Evolutionary conservation across 371 early-diverging fungal species (phyloP), one percentile per base, ranked within the genome.

Genomic region (Globomyces sp.): DNA sequence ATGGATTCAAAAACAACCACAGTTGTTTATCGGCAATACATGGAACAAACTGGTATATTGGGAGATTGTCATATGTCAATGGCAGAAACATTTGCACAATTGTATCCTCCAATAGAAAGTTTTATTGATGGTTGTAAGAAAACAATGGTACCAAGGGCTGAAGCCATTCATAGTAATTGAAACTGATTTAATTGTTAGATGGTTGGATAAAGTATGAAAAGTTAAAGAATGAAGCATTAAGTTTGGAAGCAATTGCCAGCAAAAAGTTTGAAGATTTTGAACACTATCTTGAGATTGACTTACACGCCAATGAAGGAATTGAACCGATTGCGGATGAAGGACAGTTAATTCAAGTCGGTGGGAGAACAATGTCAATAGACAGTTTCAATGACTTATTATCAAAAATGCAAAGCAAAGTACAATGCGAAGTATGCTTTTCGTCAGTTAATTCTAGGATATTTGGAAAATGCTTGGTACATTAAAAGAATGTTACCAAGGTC

Each of bases 111-210:
- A 4, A 63, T 77, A 0, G 64, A 71, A 51, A 49, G 47, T 1
- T 75, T 67, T 65, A 42, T 68, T n/a, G 74, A 71, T 10, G 71
- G 36, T 68, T 71, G 64, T 71, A 74, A 39, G 49, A 55, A 51
- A 69, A 74, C 45, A 71, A 72, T 45, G 11, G 53, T 36, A 10
- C 64, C 43, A 39, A 41, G 45, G 41, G 60, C 60, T 59, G 9
- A 75, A 71, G 46, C 57, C 50, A 3, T 64, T 72, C 55, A 55
- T 39, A 34, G 24, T 24, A 24, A 24, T 24, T 24, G 24, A 24
- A 24, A 24, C 24, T 24, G 24, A 24, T 24, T 24, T 24, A 24
- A 24, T 24, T 24, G 24, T 24, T 24, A 24, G 24, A 49, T 46
- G 34, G 62, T 65, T 50, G 58, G 65, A 10, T n/a, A 68, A 36